Evolutionary conservation across 148 eudicot genomes (phyloP), one percentile per base, ranked within the genome.

Genomic region (Selenicereus undatus): DNA sequence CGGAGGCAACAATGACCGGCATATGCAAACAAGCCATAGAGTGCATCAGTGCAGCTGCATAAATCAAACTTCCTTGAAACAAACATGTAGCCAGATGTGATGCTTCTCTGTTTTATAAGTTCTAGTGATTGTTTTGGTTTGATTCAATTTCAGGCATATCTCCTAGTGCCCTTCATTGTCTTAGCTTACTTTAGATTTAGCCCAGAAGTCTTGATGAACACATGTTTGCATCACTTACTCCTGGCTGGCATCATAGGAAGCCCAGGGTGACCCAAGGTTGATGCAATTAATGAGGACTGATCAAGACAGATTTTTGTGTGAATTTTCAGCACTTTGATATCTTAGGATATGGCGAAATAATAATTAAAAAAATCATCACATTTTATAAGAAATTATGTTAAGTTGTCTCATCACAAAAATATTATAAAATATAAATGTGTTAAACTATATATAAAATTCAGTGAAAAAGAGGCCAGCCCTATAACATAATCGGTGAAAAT

Each of bases 1-100:
- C 98, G n/a, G 98, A 95, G 86, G 95, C 91, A 82, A 95, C 98
- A 50, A 95, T 95, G 98, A 95, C 98, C 0, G 98, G 98, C 69
- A 95, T 95, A 78, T 95, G 98, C 98, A 95, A 95, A 81, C 95
- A 95, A 87, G 97, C 98, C 64, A 95, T 95, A 73, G 94, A 95
- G 81, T 95, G 94, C 91, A 88, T 95, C 87, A 79, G 84, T 51
- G 94, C 89, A 22, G 89, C 96, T 82, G 97, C 97, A 68, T 95
- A 83, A 89, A 22, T 48, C 54, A 12, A 64, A 24, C 2, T 66
- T 26, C 27, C 71, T 14, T 66, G 35, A 66, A 66, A 27, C 2
- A 32, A 26, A 26, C 68, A 22, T 66, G 71, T 66, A n/a, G 24
- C 22, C 68, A 20, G 21, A 39, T 71, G 52, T 16, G 62, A 11